Percentiles rank a stretch among this genome's conserved stretches.
phyloP scores from a whole-genome alignment of 1,139 yeast genomes.

The Meyerozyma guilliermondii region DNA sequence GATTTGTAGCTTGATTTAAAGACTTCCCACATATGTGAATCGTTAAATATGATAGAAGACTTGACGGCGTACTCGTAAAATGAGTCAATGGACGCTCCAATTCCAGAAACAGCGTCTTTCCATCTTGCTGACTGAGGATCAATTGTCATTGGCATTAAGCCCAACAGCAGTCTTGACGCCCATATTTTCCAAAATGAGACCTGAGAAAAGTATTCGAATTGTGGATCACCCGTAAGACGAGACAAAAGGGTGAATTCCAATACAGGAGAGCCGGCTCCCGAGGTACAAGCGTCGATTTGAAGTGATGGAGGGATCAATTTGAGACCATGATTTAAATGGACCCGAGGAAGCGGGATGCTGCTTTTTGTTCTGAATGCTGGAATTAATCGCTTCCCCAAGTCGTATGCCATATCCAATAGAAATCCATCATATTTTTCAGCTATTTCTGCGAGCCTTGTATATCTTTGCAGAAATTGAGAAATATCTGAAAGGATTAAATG shows the following conservation, averaged over 20 bases:
- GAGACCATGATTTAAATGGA: slow-evolving; percentile 55
- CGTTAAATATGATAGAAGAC: slow-evolving; percentile 68
- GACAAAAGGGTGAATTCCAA: slow-evolving; percentile 76
- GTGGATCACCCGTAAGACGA: slow-evolving; percentile 64
- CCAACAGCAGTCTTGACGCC: slow-evolving; percentile 56
- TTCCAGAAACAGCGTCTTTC: slow-evolving; percentile 63
- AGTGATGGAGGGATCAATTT: slow-evolving; percentile 33
- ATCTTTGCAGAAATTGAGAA: slow-evolving; percentile 17
- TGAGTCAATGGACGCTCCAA: slow-evolving; percentile 93
- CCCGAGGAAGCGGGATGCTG: slow-evolving; percentile 68
- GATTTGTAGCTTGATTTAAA: slow-evolving; percentile 61
- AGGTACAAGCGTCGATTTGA: slow-evolving; percentile 69
- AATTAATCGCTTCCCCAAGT: slow-evolving; percentile 61
- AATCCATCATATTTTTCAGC: slow-evolving; percentile 58
- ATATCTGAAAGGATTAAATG: slow-evolving; percentile 64
- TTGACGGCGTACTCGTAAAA: slow-evolving; percentile 87
- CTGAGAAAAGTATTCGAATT: slow-evolving; percentile 60
- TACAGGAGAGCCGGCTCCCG: slow-evolving; percentile 83
- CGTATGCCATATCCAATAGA: slow-evolving; percentile 62
- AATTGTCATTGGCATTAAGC: slow-evolving; percentile 74
- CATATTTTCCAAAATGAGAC: slow-evolving; percentile 67
- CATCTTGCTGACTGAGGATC: slow-evolving; percentile 56
- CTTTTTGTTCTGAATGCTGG: slow-evolving; percentile 60
- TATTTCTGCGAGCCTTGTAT: slow-evolving; percentile 13
- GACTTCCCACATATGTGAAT: slow-evolving; percentile 51